Evolutionary conservation across 176 grass and related monocot species (phyloP).

Genomic region (Avena eriantha): DNA sequence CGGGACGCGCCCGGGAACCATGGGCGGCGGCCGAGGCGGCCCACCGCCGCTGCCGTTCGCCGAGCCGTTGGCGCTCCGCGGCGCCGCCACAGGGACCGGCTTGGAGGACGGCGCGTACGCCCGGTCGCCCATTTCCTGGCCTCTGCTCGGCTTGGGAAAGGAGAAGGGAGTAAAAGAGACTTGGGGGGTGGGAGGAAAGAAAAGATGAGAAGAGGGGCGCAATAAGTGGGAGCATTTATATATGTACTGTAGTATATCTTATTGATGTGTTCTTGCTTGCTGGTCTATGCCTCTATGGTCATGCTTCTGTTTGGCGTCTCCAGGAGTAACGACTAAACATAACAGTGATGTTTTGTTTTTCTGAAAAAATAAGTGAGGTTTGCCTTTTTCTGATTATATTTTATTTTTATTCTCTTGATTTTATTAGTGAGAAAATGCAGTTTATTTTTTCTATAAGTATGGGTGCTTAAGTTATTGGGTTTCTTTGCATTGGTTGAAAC

Average conservation of each 20-base stretch:
- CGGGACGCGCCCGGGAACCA: slow-evolving; percentile 57
- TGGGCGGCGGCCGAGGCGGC: slow-evolving; percentile 36
- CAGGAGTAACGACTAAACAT: no score
- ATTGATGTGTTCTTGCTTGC: slow-evolving; percentile 1
- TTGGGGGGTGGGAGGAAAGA: not conserved
- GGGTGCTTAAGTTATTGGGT: no score
- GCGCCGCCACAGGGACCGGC: slow-evolving; percentile 48
- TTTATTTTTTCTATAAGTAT: no score
- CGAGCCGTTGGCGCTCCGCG: slow-evolving; percentile 43
- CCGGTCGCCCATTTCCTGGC: slow-evolving; percentile 67
- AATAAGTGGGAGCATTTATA: slow-evolving; percentile 46
- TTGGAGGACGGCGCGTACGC: slow-evolving; percentile 63
- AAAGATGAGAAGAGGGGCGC: slow-evolving; percentile 38
- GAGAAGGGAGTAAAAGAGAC: slow-evolving; percentile 4
- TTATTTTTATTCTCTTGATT: no score
- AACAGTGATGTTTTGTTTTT: no score
- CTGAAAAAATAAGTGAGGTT: no score
- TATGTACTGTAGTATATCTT: slow-evolving; percentile 32
- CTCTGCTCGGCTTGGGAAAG: not conserved
- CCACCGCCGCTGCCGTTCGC: slow-evolving; percentile 51
- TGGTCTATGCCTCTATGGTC: not conserved
- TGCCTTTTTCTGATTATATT: no score
- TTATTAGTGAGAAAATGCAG: no score
- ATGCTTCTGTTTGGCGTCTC: no score
- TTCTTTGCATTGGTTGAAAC: no score